Evolutionary conservation across 2,329 filamentous ascomycete species (phyloP).

Genomic region (Polychaeton citri): DNA sequence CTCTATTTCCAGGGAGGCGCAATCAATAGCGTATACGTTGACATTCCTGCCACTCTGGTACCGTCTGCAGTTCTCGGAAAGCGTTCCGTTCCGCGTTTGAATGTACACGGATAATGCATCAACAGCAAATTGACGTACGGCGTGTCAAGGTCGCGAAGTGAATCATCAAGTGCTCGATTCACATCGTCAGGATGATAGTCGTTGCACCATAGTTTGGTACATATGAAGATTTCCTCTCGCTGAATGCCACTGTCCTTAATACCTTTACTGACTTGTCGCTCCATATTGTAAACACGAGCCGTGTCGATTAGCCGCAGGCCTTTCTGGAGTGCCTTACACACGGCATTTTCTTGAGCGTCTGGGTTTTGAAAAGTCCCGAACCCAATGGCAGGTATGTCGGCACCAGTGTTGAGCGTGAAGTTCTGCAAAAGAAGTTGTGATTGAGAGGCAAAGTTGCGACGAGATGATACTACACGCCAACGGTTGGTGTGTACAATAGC

Average conservation of each 20-base stretch:
- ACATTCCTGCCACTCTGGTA: conserved; percentile 8
- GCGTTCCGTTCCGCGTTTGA: too few species aligned
- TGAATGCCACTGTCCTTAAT: conserved; percentile 12
- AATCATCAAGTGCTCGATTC: too few species aligned
- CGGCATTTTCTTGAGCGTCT: conserved; percentile 16
- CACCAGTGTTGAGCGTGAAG: conserved; percentile 22
- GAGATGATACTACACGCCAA: too few species aligned
- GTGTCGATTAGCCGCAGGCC: conserved; percentile 27
- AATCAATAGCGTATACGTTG: conserved; percentile 7
- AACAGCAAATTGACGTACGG: too few species aligned
- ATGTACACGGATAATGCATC: too few species aligned
- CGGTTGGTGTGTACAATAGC: too few species aligned
- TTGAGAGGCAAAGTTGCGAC: too few species aligned
- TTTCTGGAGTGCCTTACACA: conserved; percentile 14
- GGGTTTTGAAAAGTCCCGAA: conserved; percentile 21
- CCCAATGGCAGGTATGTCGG: conserved; percentile 19
- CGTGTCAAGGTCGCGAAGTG: too few species aligned
- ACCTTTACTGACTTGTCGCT: conserved; percentile 12
- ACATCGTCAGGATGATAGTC: conserved; percentile 19
- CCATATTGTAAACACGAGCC: conserved; percentile 10
- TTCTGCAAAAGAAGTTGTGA: conserved; percentile 9
- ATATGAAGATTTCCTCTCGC: conserved; percentile 19
- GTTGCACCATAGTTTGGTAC: conserved; percentile 24
- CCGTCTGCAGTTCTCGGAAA: conserved; percentile 17
- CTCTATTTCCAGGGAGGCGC: conserved; percentile 2